phyloP scores from a whole-genome alignment of 169 alveolate genomes.

The Fabrea salina region DNA sequence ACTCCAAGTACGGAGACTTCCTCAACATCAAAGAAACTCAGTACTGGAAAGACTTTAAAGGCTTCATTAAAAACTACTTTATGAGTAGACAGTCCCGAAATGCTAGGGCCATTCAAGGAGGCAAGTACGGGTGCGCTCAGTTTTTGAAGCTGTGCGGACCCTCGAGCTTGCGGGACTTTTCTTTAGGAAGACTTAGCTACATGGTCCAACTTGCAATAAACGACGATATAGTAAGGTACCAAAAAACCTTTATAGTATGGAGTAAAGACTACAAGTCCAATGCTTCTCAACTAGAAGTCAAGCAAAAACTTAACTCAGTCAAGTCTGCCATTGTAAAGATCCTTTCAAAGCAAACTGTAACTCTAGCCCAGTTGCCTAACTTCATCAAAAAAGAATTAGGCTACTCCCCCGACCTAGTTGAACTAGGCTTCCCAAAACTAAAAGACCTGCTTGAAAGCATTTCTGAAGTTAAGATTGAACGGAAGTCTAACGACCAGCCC shows the following conservation, averaged over 20 bases:
- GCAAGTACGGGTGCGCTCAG: slow-evolving; percentile 80
- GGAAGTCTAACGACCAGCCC: slow-evolving; percentile 58
- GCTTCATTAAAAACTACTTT: background rate
- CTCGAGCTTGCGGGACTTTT: slow-evolving; percentile 41
- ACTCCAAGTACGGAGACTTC: slow-evolving; percentile 4
- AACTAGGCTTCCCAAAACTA: slow-evolving; percentile 71
- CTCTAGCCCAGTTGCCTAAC: slow-evolving; percentile 64
- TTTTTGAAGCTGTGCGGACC: slow-evolving; percentile 75
- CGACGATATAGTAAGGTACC: slow-evolving; percentile 61
- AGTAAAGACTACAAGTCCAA: background rate
- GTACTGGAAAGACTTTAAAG: background rate
- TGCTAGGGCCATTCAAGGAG: slow-evolving; percentile 44
- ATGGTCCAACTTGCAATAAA: slow-evolving; percentile 72
- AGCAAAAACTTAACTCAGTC: slow-evolving; percentile 41
- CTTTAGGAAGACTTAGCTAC: slow-evolving; percentile 62
- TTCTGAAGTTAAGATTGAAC: slow-evolving; percentile 45
- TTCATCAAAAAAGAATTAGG: slow-evolving; percentile 40
- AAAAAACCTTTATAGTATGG: slow-evolving; percentile 61
- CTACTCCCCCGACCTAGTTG: slow-evolving; percentile 51
- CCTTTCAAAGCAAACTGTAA: slow-evolving; percentile 48
- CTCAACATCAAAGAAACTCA: background rate
- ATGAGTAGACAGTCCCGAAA: background rate
- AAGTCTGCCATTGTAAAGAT: slow-evolving; percentile 52
- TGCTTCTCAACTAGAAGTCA: background rate
- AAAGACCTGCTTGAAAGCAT: slow-evolving; percentile 60